A percentile compares a stretch with the other conserved stretches of the same genome.
phyloP scores from a whole-genome alignment of 805 yeast genomes.

The Wickerhamomyces kurtzmanii region DNA sequence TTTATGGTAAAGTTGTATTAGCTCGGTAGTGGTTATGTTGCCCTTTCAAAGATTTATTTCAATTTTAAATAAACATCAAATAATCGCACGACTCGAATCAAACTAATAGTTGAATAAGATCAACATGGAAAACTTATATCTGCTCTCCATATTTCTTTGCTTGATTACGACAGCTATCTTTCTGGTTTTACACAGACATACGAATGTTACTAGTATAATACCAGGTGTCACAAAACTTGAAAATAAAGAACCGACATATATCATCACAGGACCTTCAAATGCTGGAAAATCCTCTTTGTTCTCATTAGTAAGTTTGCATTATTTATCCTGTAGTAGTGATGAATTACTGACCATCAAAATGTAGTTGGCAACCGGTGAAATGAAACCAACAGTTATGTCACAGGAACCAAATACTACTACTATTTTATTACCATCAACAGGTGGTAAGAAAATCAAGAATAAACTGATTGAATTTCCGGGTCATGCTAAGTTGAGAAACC shows the following conservation, averaged over 20 bases:
- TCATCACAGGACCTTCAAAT: slow-evolving; percentile 55
- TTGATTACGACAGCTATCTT: slow-evolving; percentile 3
- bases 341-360: slow-evolving; percentile 1
- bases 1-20: no score
- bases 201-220: slow-evolving; percentile 5
- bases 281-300: slow-evolving; percentile 61
- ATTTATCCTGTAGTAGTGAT: slow-evolving; percentile 1
- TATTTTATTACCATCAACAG: slow-evolving; percentile 29
- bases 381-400: slow-evolving; percentile 36
- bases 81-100: no score
- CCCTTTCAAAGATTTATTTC: no score
- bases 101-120: no score
- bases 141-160: no score
- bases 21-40: no score
- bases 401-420: slow-evolving; percentile 33
- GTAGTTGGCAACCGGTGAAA: slow-evolving; percentile 17
- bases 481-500: slow-evolving; percentile 60
- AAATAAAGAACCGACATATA: slow-evolving; percentile 39
- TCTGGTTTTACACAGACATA: slow-evolving; percentile 7
- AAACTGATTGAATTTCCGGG: slow-evolving; percentile 82
- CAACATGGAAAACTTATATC: no score
- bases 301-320: slow-evolving; percentile 13
- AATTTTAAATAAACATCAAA: no score
- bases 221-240: slow-evolving; percentile 8
- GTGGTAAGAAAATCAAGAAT: slow-evolving; percentile 25